phyloP scores from a whole-genome alignment of 306 rosid genomes.

The Oxytropis ochrocephala region DNA sequence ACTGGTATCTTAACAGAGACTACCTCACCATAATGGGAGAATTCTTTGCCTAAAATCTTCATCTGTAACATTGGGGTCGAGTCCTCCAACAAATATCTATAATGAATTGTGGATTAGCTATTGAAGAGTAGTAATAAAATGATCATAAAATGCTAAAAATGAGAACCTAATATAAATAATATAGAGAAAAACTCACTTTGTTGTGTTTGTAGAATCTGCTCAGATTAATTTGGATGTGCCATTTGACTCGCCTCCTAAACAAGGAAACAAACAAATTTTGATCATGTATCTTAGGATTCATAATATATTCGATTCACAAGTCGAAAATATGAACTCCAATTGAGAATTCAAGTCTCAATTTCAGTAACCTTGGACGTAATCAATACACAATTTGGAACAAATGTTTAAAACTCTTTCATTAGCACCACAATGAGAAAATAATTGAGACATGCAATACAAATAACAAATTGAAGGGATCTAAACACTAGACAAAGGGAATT shows the following conservation, averaged over 20 bases:
- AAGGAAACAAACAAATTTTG: neutral
- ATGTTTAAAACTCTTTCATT: slow-evolving; percentile 6
- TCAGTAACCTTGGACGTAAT: neutral
- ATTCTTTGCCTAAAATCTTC: slow-evolving; percentile 94
- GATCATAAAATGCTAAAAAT: neutral
- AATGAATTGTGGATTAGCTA: slow-evolving; percentile 24
- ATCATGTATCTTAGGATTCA: neutral
- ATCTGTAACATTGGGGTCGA: slow-evolving; percentile 82
- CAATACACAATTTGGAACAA: neutral
- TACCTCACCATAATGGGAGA: slow-evolving; percentile 82
- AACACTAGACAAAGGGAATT: neutral
- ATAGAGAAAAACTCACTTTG: slow-evolving; percentile 51
- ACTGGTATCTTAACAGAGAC: slow-evolving; percentile 93
- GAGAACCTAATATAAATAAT: neutral
- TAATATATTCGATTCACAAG: neutral
- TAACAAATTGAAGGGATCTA: neutral
- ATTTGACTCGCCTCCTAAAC: slow-evolving; percentile 71
- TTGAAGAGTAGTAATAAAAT: neutral
- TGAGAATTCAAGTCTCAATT: neutral
- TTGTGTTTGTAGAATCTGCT: slow-evolving; percentile 82
- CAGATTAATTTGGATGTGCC: slow-evolving; percentile 68
- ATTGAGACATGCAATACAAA: neutral
- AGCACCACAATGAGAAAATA: neutral
- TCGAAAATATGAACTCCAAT: neutral
- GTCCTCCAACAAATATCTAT: slow-evolving; percentile 99